These are phyloP conservation scores for Pyrenophora graminea DNA, from an alignment of 2,329 filamentous ascomycete genomes.

Conservation along the genomic window DNA sequence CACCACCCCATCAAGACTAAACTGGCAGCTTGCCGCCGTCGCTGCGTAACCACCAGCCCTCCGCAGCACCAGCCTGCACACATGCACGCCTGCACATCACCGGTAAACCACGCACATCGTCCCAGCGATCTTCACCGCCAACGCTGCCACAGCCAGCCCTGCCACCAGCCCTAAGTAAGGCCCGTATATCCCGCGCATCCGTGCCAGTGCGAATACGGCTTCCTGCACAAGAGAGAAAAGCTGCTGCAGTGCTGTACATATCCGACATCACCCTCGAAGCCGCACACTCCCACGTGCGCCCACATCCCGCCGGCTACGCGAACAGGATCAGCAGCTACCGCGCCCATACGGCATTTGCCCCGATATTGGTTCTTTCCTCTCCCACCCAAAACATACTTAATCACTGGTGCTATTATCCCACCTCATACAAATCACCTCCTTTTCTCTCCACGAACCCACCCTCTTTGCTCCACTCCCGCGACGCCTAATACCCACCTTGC, in stretches of 20 bases:
- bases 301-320: constrained; percentile 5
- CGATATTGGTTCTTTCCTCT: constrained; percentile 1
- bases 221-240: background rate
- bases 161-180: background rate
- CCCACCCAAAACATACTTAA: background rate
- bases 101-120: constrained; percentile 12
- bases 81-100: background rate
- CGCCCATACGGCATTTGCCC: constrained; percentile 10
- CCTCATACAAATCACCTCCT: background rate
- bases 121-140: constrained; percentile 16
- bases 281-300: constrained; percentile 13
- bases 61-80: background rate
- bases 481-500: background rate
- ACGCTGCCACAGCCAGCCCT: constrained; percentile 7
- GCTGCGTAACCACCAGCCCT: background rate
- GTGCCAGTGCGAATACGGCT: constrained; percentile 13
- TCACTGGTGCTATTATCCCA: too few relatives aligned
- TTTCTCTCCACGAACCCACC: background rate
- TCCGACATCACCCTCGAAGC: constrained; percentile 3
- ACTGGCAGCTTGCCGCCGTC: background rate
- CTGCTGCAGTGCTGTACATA: background rate
- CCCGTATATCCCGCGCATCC: constrained; percentile 4
- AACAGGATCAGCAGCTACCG: constrained; percentile 15
- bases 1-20: too few relatives aligned
- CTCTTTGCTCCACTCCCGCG: background rate